These are phyloP conservation scores for Neofusicoccum kwambonambiense DNA, from an alignment of 2,329 filamentous ascomycete genomes.

Conservation along the genomic window DNA sequence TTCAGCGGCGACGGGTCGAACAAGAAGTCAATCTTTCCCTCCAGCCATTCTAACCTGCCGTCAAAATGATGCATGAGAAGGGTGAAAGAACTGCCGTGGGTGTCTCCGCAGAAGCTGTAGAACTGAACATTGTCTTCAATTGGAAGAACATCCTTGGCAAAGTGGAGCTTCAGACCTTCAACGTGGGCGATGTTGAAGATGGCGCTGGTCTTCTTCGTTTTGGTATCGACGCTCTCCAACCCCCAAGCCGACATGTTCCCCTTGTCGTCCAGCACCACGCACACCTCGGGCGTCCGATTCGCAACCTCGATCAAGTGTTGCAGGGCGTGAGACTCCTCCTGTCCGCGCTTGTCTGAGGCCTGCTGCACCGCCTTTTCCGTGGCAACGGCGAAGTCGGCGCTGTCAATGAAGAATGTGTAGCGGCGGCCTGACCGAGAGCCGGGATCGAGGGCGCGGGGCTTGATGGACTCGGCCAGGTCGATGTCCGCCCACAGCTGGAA, in stretches of 20 bases:
- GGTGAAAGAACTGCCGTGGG: slow-evolving; percentile 62
- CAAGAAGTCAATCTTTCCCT: slow-evolving; percentile 73
- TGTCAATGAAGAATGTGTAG: slow-evolving; percentile 80
- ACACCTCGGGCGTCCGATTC: slow-evolving; percentile 82
- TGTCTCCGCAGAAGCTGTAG: slow-evolving; percentile 67
- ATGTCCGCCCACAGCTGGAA: slow-evolving; percentile 79
- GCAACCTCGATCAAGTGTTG: slow-evolving; percentile 84
- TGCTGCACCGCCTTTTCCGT: slow-evolving; percentile 73
- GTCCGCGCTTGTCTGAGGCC: slow-evolving; percentile 49
- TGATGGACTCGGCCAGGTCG: slow-evolving; percentile 71
- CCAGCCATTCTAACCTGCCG: slow-evolving; percentile 78
- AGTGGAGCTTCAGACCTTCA: slow-evolving; percentile 52
- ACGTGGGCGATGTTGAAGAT: slow-evolving; percentile 87
- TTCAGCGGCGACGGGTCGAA: slow-evolving; percentile 68
- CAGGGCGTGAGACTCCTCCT: slow-evolving; percentile 68
- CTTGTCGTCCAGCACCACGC: slow-evolving; percentile 76
- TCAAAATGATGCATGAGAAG: slow-evolving; percentile 82
- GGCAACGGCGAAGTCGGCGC: slow-evolving; percentile 73
- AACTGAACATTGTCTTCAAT: slow-evolving; percentile 64
- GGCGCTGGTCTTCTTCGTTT: slow-evolving; percentile 61
- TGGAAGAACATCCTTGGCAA: slow-evolving; percentile 32
- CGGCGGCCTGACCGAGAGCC: slow-evolving; percentile 47
- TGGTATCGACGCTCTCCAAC: slow-evolving; percentile 78
- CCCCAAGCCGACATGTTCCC: slow-evolving; percentile 92
- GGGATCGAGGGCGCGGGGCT: slow-evolving; percentile 49